These are phyloP conservation scores for Vaccinium darrowii DNA, from an alignment of 148 eudicot genomes.

Conservation along the genomic window DNA sequence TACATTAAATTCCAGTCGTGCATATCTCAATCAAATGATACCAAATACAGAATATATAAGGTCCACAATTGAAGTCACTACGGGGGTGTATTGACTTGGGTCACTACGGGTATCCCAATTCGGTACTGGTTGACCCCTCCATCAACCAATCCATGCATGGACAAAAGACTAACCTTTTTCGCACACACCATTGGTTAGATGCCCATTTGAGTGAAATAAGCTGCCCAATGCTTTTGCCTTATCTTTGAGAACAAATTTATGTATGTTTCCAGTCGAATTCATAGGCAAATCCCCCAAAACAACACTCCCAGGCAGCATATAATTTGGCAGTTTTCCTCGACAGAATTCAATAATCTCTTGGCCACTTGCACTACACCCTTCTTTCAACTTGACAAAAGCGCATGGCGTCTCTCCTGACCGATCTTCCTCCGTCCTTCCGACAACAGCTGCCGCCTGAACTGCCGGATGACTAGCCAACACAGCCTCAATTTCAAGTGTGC, in stretches of 20 bases:
- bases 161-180: not conserved
- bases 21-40: no score
- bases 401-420: slow-evolving; percentile 25
- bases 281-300: slow-evolving; percentile 54
- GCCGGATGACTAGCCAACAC: slow-evolving; percentile 28
- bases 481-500: slow-evolving; percentile 36
- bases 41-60: no score
- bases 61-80: no score
- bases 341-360: slow-evolving; percentile 37
- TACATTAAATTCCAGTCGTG: no score
- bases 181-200: not conserved
- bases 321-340: slow-evolving; percentile 35
- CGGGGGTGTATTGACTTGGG: no score
- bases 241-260: slow-evolving; percentile 58
- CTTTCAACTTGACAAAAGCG: slow-evolving; percentile 39
- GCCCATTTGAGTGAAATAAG: slow-evolving; percentile 6
- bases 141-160: no score
- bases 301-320: slow-evolving; percentile 53
- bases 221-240: slow-evolving; percentile 43
- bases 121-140: no score
- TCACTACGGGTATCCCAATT: no score
- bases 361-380: slow-evolving; percentile 18
- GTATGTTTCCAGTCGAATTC: slow-evolving; percentile 68
- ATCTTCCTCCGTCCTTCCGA: slow-evolving; percentile 23
- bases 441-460: slow-evolving; percentile 31